These are phyloP conservation scores for Neofusicoccum parvum DNA, from an alignment of 2,329 filamentous ascomycete species.

Conservation along the genomic window DNA sequence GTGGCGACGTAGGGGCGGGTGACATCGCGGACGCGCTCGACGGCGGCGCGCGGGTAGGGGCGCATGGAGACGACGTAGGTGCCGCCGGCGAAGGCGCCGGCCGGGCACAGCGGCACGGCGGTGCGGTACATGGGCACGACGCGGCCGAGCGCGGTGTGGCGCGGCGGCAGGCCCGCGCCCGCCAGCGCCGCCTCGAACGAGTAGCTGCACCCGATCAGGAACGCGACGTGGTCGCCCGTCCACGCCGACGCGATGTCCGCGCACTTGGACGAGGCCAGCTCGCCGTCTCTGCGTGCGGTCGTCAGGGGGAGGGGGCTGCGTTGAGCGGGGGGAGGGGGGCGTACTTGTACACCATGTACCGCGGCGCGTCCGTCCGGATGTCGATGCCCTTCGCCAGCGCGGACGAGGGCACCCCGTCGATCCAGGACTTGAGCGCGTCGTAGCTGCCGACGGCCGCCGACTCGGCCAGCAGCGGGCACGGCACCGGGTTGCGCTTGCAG, in stretches of 20 bases:
- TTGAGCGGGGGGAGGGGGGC: too few relatives aligned
- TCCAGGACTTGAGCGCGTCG: constrained; percentile 42
- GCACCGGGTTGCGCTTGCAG: constrained; percentile 63
- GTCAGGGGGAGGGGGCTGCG: constrained; percentile 27
- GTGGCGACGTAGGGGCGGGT: constrained; percentile 59
- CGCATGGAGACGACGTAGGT: constrained; percentile 67
- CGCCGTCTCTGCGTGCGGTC: background rate
- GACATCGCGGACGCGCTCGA: constrained; percentile 57
- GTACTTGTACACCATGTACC: constrained; percentile 61
- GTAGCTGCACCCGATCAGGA: constrained; percentile 66
- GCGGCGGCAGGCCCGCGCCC: constrained; percentile 53
- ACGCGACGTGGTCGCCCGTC: constrained; percentile 62
- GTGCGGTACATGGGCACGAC: constrained; percentile 67
- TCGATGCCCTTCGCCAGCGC: constrained; percentile 54
- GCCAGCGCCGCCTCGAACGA: constrained; percentile 63
- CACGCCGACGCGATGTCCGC: constrained; percentile 55
- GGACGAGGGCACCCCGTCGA: constrained; percentile 41
- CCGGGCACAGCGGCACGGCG: constrained; percentile 56
- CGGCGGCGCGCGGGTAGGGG: constrained; percentile 53
- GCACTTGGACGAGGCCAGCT: constrained; percentile 36
- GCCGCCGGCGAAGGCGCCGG: constrained; percentile 59
- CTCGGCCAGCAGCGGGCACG: constrained; percentile 62
- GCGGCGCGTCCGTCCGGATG: constrained; percentile 60
- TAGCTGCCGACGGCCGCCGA: constrained; percentile 50
- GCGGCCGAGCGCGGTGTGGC: constrained; percentile 51